phyloP scores from a whole-genome alignment of 768 basidiomycete species.

The Phylloporus rhodoxanthus region DNA sequence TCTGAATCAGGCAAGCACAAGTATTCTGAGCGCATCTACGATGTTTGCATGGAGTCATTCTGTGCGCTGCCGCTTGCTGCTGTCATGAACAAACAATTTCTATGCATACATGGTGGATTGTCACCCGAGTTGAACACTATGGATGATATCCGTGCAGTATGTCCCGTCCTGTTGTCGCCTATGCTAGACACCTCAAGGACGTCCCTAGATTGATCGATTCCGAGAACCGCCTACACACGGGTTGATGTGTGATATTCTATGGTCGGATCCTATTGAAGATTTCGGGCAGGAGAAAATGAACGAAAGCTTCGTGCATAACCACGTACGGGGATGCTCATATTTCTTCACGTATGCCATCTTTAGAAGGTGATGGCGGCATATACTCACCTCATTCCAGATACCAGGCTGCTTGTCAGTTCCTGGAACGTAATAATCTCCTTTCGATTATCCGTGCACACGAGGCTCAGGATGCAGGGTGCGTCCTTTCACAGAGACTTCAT shows the following conservation, averaged over 20 bases:
- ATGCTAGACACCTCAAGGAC: not conserved
- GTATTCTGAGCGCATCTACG: constrained; percentile 94
- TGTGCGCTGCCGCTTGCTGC: constrained; percentile 93
- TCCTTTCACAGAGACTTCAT: not conserved
- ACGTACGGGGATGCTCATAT: constrained; percentile 94
- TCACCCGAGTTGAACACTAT: constrained; percentile 93
- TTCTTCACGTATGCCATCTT: constrained; percentile 68
- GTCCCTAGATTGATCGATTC: constrained; percentile 85
- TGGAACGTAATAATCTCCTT: constrained; percentile 93
- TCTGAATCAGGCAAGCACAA: constrained; percentile 83
- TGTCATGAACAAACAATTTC: constrained; percentile 98
- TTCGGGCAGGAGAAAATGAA: constrained; percentile 90
- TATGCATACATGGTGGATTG: constrained; percentile 96
- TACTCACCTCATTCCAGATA: constrained; percentile 50
- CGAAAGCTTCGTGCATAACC: constrained; percentile 92
- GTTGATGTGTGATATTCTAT: constrained; percentile 97
- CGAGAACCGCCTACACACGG: constrained; percentile 96
- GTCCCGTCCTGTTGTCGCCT: constrained; percentile 24
- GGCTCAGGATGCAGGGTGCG: constrained; percentile 95
- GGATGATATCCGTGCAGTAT: constrained; percentile 84
- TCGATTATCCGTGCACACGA: constrained; percentile 98
- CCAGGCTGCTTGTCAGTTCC: constrained; percentile 93
- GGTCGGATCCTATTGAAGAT: constrained; percentile 97
- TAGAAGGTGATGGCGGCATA: not conserved
- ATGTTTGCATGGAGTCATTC: constrained; percentile 97